These are phyloP conservation scores for Trichosporon sp. DNA, from an alignment of 1,284 basidiomycete genomes.

Conservation along the genomic window DNA sequence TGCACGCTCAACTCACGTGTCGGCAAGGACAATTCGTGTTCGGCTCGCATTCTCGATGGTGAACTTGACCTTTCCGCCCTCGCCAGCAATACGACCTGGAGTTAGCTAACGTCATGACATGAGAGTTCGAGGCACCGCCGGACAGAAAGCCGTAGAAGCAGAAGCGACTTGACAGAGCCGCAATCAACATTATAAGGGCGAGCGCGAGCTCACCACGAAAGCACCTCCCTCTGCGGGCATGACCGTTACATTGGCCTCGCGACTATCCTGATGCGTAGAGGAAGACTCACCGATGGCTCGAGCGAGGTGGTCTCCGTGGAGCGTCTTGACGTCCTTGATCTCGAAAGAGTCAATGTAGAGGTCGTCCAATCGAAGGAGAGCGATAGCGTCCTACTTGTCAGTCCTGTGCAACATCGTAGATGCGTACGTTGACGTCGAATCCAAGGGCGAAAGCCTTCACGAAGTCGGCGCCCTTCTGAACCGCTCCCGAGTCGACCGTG, in stretches of 20 bases:
- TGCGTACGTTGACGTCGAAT: conserved; percentile 82
- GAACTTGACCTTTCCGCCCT: conserved; percentile 97
- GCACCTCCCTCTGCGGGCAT: too few species aligned
- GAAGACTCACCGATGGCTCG: conserved; percentile 74
- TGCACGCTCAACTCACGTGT: conserved; percentile 62
- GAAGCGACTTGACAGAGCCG: too few species aligned
- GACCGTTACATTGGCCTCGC: not conserved
- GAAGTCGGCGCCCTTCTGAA: conserved; percentile 98
- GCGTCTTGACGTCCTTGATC: conserved; percentile 97
- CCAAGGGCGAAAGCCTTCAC: conserved; percentile 91
- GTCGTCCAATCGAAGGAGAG: conserved; percentile 89
- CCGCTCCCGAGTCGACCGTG: conserved; percentile 80
- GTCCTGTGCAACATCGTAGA: not conserved
- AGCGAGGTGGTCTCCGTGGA: conserved; percentile 93
- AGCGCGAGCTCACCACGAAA: too few species aligned
- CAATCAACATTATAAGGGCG: too few species aligned
- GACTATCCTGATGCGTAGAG: too few species aligned
- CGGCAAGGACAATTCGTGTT: conserved; percentile 92
- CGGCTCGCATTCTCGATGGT: conserved; percentile 96
- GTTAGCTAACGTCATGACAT: conserved; percentile 3
- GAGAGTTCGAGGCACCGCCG: not conserved
- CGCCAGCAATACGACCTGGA: conserved; percentile 87
- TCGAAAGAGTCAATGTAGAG: conserved; percentile 97
- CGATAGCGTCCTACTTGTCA: conserved; percentile 74
- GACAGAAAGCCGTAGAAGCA: not conserved